Conservation (phyloP, 2,329 filamentous ascomycete genomes). For the Aspergillus brasiliensis region DNA sequence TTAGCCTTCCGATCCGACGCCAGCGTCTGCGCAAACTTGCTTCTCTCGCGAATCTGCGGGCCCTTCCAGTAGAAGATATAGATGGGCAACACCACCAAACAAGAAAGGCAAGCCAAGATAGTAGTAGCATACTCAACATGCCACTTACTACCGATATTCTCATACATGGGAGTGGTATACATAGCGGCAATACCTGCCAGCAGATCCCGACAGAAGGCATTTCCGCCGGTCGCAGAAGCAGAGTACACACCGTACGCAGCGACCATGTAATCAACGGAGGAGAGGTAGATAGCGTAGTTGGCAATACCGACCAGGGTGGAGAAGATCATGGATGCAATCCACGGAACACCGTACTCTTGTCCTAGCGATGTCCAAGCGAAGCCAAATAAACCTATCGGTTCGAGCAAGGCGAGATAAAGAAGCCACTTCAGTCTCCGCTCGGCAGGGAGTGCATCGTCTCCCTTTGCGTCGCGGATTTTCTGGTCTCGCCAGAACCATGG, state of each 20-base stretch:
- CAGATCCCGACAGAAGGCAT: constrained; percentile 72
- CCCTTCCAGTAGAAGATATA: constrained; percentile 67
- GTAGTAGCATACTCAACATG: constrained; percentile 59
- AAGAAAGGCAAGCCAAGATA: constrained; percentile 61
- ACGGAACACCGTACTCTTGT: constrained; percentile 61
- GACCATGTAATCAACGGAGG: constrained; percentile 75
- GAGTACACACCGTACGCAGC: constrained; percentile 72
- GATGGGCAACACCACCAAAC: constrained; percentile 61
- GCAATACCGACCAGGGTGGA: constrained; percentile 68
- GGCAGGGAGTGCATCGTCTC: constrained; percentile 56
- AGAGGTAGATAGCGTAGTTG: constrained; percentile 73
- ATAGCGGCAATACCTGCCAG: constrained; percentile 70
- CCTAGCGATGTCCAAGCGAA: constrained; percentile 69
- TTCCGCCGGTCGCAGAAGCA: constrained; percentile 72
- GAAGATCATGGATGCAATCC: constrained; percentile 69
- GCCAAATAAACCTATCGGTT: constrained; percentile 68
- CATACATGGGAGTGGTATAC: constrained; percentile 65
- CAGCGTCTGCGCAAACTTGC: constrained; percentile 63
- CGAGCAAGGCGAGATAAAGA: constrained; percentile 60
- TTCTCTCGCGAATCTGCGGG: constrained; percentile 56
- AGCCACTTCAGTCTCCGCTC: constrained; percentile 69
- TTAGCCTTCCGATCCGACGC: constrained; percentile 31
- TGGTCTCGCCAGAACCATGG: constrained; percentile 50
- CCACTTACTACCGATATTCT: constrained; percentile 58
- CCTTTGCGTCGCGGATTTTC: constrained; percentile 43